Evolutionary conservation across 2,329 filamentous ascomycete genomes (phyloP).

Genomic region (Fusarium tjaetaba): DNA sequence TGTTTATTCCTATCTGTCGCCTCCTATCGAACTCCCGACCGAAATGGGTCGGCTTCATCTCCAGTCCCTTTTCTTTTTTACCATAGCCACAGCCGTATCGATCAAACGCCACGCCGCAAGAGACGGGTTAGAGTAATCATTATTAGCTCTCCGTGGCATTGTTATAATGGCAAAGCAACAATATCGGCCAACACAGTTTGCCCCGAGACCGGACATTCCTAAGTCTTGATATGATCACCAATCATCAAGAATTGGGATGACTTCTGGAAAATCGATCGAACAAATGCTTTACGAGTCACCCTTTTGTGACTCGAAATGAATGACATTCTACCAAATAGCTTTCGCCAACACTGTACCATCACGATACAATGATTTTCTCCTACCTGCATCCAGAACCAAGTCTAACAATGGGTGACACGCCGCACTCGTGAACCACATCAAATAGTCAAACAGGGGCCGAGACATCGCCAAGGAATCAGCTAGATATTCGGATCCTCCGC

Average conservation of each 20-base stretch:
- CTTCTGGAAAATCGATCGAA: neutral
- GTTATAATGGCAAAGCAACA: neutral
- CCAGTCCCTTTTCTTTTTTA: neutral
- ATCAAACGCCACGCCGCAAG: slow-evolving; percentile 9
- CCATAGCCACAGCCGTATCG: neutral
- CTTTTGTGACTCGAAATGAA: neutral
- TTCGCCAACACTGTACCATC: neutral
- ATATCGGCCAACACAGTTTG: neutral
- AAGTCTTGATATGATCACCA: neutral
- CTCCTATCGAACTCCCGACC: neutral
- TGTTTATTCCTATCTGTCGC: neutral
- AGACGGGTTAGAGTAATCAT: neutral
- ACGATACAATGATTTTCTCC: neutral
- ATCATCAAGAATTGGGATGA: neutral
- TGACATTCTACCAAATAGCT: neutral
- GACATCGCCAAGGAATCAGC: neutral
- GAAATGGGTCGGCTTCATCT: slow-evolving; percentile 12
- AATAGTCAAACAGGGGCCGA: neutral
- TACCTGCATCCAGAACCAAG: neutral
- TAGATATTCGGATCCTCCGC: slow-evolving; percentile 16
- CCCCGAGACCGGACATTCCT: neutral
- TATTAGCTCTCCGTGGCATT: neutral
- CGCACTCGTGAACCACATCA: neutral
- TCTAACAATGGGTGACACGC: neutral
- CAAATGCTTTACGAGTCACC: neutral